These are phyloP conservation scores for Apium graveolens DNA, from an alignment of 129 eudicot species.

Conservation along the genomic window DNA sequence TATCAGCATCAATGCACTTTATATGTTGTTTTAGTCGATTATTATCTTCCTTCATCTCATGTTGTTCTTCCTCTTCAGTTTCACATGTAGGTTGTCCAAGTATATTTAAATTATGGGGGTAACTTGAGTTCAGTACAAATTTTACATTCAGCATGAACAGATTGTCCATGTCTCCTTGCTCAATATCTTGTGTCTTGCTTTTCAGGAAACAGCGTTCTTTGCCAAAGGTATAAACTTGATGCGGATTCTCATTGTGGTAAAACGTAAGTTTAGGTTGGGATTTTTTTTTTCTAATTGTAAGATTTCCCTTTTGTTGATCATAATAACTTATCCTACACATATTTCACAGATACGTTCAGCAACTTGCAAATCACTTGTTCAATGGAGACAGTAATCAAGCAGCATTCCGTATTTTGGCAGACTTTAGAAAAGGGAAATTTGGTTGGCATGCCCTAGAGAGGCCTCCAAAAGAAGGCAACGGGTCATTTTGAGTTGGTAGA, in stretches of 20 bases:
- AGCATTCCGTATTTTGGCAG: conserved; percentile 77
- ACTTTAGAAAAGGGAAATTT: conserved; percentile 79
- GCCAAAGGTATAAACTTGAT: conserved; percentile 72
- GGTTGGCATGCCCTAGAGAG: conserved; percentile 80
- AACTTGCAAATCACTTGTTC: conserved; percentile 73
- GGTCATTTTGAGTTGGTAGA: neutral
- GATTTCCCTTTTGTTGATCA: neutral
- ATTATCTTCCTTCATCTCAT: neutral
- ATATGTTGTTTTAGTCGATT: neutral
- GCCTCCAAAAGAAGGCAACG: conserved; percentile 46
- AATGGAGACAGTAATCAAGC: conserved; percentile 87
- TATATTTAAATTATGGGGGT: neutral
- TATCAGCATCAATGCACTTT: neutral
- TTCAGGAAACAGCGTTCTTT: conserved; percentile 59
- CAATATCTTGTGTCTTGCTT: conserved; percentile 7
- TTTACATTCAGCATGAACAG: neutral
- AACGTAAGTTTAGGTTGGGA: conserved; percentile 41
- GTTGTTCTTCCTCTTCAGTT: neutral
- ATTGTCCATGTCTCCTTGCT: neutral
- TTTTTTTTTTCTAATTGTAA: neutral
- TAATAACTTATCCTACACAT: neutral
- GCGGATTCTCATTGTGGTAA: conserved; percentile 64
- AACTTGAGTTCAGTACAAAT: neutral
- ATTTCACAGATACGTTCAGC: conserved; percentile 57
- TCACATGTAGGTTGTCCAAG: neutral